Conservation (phyloP, 2,329 filamentous ascomycete genomes). For the Cladosporium sp. region DNA sequence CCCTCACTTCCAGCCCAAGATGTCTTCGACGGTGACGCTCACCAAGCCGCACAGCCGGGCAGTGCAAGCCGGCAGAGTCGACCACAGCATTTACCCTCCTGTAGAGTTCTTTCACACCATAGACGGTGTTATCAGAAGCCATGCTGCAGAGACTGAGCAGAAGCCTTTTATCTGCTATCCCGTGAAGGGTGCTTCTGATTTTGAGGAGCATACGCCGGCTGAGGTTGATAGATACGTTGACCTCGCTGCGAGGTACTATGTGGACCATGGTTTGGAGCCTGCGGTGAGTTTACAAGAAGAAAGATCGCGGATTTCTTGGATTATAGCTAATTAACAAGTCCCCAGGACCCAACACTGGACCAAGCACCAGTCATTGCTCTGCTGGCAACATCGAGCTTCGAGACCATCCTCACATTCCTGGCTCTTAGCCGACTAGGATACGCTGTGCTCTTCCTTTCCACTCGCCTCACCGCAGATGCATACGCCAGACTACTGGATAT, state of each 20-base stretch:
- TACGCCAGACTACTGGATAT: slow-evolving; percentile 46
- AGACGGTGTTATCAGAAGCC: slow-evolving; percentile 30
- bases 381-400: slow-evolving; percentile 51
- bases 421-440: slow-evolving; percentile 54
- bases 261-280: slow-evolving; percentile 22
- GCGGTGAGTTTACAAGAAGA: slow-evolving; percentile 27
- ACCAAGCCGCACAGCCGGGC: slow-evolving; percentile 1
- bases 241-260: slow-evolving; percentile 25
- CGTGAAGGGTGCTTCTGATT: slow-evolving; percentile 23
- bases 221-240: slow-evolving; percentile 27
- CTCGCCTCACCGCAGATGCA: slow-evolving; percentile 49
- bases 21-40: slow-evolving; percentile 10
- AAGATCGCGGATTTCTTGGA: too few species aligned
- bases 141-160: slow-evolving; percentile 27
- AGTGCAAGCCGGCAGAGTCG: slow-evolving; percentile 4
- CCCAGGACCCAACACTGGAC: slow-evolving; percentile 20
- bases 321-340: too few species aligned
- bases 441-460: slow-evolving; percentile 52
- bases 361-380: slow-evolving; percentile 43
- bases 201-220: slow-evolving; percentile 27
- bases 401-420: slow-evolving; percentile 52
- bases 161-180: slow-evolving; percentile 31
- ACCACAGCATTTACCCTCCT: slow-evolving; percentile 21
- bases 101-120: slow-evolving; percentile 28
- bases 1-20: neutral